phyloP scores from a whole-genome alignment of 1,284 basidiomycete species.

The Fomitopsis schrenkii region DNA sequence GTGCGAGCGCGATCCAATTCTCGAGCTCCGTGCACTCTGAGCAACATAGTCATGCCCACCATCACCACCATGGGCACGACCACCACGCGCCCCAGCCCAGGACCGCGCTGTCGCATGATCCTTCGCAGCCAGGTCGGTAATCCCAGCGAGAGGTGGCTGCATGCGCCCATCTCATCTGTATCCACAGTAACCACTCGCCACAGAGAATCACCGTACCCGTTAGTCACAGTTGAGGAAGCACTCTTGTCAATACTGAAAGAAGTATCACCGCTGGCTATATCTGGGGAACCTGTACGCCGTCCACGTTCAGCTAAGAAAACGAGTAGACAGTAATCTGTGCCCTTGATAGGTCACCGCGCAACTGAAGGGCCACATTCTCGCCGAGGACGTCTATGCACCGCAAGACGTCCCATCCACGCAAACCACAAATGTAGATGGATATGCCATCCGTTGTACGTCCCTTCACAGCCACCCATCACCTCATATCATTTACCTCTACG shows the following conservation, averaged over 20 bases:
- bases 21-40: conserved; percentile 22
- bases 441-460: conserved; percentile 67
- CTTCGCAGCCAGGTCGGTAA: conserved; percentile 54
- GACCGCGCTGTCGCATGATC: conserved; percentile 63
- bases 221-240: conserved; percentile 66
- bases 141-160: background rate
- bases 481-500: background rate
- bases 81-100: conserved; percentile 47
- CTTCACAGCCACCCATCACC: background rate
- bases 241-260: conserved; percentile 52
- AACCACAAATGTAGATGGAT: conserved; percentile 87
- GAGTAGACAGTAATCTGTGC: background rate
- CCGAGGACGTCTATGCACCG: conserved; percentile 67
- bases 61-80: conserved; percentile 40
- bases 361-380: conserved; percentile 67
- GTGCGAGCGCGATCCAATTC: conserved; percentile 22
- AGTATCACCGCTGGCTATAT: conserved; percentile 35
- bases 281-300: conserved; percentile 28
- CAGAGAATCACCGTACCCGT: conserved; percentile 73
- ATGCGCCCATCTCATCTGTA: conserved; percentile 4
- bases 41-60: conserved; percentile 22
- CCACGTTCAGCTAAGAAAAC: background rate
- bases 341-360: conserved; percentile 45
- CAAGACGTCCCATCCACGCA: conserved; percentile 56
- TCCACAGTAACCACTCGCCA: conserved; percentile 57